Evolutionary conservation across 306 rosid species (phyloP).

Genomic region (Trifolium fragiferum): DNA sequence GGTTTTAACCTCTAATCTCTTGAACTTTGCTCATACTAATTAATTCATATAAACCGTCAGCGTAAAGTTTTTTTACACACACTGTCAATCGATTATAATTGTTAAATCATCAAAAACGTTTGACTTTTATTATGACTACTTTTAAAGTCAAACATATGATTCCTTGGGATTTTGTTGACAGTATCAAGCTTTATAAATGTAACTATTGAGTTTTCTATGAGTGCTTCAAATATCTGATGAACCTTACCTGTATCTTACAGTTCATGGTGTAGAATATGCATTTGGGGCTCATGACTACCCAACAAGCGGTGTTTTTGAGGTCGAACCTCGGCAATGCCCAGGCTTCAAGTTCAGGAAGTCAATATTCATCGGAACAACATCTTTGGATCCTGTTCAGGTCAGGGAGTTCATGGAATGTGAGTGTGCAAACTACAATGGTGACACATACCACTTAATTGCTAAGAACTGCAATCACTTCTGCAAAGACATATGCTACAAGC

Average conservation of each 20-base stretch:
- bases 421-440: conserved; percentile 79
- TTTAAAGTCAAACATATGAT: background rate
- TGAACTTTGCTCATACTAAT: conserved; percentile 18
- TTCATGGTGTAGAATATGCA: conserved; percentile 94
- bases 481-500: conserved; percentile 84
- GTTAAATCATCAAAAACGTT: background rate
- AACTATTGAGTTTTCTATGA: conserved; percentile 22
- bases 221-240: conserved; percentile 39
- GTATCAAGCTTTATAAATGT: too few relatives aligned
- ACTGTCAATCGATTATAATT: background rate
- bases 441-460: conserved; percentile 88
- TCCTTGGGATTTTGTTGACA: too few relatives aligned
- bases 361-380: conserved; percentile 83
- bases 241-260: conserved; percentile 53
- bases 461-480: conserved; percentile 99
- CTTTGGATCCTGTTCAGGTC: conserved; percentile 73
- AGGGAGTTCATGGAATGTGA: conserved; percentile 94
- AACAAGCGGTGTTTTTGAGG: conserved; percentile 96
- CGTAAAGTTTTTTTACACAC: background rate
- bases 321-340: conserved; percentile 95
- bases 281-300: conserved; percentile 98
- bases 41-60: background rate
- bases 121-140: background rate
- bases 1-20: conserved; percentile 17
- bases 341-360: conserved; percentile 96